A percentile compares a stretch with the other conserved stretches of the same genome.
Evolutionary conservation across 495 filamentous ascomycete species (phyloP).

Genomic region (Hypoxylon cercidicola): DNA sequence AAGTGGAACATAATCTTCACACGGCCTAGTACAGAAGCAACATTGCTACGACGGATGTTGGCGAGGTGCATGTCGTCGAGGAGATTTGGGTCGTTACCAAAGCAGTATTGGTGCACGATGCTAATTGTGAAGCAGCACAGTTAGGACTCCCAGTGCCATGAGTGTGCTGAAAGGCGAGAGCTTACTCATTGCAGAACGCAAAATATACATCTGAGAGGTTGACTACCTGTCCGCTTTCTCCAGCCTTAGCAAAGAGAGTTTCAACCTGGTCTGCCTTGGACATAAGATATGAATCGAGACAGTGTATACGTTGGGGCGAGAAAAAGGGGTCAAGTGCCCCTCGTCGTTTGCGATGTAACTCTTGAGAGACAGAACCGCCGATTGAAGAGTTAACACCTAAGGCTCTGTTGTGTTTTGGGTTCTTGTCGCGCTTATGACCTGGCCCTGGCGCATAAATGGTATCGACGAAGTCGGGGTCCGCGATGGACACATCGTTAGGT

Average conservation of each 20-base stretch:
- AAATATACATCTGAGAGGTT: slow-evolving; percentile 30
- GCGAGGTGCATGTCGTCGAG: slow-evolving; percentile 4
- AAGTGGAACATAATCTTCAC: slow-evolving; percentile 36
- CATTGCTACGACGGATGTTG: slow-evolving; percentile 21
- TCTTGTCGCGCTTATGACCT: slow-evolving; percentile 22
- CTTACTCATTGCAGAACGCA: slow-evolving; percentile 30
- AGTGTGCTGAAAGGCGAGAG: no score
- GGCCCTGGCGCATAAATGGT: slow-evolving; percentile 39
- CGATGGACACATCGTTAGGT: slow-evolving; percentile 58
- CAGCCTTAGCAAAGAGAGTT: background rate
- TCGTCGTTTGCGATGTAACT: slow-evolving; percentile 23
- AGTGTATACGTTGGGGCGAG: slow-evolving; percentile 8
- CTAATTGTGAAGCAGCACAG: slow-evolving; percentile 14
- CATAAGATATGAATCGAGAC: no score
- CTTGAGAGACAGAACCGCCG: slow-evolving; percentile 15
- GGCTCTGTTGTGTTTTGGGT: slow-evolving; percentile 3
- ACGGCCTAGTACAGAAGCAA: slow-evolving; percentile 16
- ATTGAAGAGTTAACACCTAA: slow-evolving; percentile 20
- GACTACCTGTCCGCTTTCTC: background rate
- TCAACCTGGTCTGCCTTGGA: no score
- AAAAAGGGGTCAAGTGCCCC: slow-evolving; percentile 32
- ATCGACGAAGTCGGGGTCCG: slow-evolving; percentile 57
- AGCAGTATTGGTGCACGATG: slow-evolving; percentile 29
- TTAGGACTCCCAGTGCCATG: no score
- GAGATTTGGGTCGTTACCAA: slow-evolving; percentile 24